A percentile compares a stretch with the other conserved stretches of the same genome.
These are phyloP conservation scores for Trichomonascaceae sp. DNA, from an alignment of 1,139 yeast species.

Conservation along the genomic window DNA sequence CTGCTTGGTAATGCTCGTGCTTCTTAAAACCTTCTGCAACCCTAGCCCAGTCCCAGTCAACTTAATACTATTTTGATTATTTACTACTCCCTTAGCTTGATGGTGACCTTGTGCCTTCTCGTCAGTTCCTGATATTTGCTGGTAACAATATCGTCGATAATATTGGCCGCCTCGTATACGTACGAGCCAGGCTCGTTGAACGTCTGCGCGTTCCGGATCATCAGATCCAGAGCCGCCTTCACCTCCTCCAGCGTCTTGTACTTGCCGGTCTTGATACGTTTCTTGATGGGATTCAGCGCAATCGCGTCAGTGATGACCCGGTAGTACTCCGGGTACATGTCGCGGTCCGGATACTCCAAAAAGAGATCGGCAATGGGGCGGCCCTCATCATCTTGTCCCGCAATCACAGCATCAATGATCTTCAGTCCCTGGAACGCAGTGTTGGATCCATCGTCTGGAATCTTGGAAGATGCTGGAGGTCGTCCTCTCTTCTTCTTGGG, in stretches of 20 bases:
- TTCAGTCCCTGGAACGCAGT: conserved; percentile 2
- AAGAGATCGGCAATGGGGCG: conserved; percentile 41
- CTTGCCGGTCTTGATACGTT: conserved; percentile 39
- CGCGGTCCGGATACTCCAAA: conserved; percentile 51
- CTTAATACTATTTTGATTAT: too few species aligned
- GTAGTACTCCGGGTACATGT: conserved; percentile 78
- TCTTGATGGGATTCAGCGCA: conserved; percentile 57
- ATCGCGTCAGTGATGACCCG: conserved; percentile 67
- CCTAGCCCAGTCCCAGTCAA: too few species aligned
- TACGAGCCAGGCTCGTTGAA: conserved; percentile 86
- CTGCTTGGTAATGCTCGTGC: too few species aligned
- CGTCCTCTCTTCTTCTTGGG: neutral
- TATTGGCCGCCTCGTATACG: conserved; percentile 64
- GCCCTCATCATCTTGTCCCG: conserved; percentile 16
- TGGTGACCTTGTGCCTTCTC: neutral
- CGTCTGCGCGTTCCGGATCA: conserved; percentile 70
- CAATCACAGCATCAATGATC: conserved; percentile 13
- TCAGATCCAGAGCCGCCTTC: conserved; percentile 58
- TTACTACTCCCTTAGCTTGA: too few species aligned
- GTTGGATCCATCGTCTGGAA: neutral
- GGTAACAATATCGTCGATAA: conserved; percentile 32
- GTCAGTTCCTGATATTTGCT: conserved; percentile 6
- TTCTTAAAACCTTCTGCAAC: too few species aligned
- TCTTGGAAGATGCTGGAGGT: neutral
- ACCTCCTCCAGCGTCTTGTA: conserved; percentile 49